A percentile compares a stretch with the other conserved stretches of the same genome.
phyloP scores from a whole-genome alignment of 441 rosid genomes.

The Adansonia grandidieri region DNA sequence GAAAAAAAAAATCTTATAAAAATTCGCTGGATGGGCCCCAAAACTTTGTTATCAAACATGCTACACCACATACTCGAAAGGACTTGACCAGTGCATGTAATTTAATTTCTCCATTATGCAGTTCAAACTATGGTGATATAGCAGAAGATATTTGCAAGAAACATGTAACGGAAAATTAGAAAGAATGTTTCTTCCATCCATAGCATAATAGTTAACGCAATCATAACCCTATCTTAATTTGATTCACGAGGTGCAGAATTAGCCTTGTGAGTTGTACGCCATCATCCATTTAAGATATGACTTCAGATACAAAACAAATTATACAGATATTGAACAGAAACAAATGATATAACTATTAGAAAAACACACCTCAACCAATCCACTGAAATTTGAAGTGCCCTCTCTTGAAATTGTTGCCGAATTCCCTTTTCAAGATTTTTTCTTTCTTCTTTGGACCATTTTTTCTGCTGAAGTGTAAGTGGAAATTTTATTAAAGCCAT shows the following conservation, averaged over 20 bases:
- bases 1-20: background rate
- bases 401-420: constrained; percentile 77
- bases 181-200: constrained; percentile 7
- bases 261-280: background rate
- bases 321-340: background rate
- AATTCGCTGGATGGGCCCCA: background rate
- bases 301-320: constrained; percentile 5
- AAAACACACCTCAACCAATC: constrained; percentile 55
- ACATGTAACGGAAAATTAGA: background rate
- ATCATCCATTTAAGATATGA: constrained; percentile 4
- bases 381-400: constrained; percentile 56
- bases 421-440: constrained; percentile 79
- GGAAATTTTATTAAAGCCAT: constrained; percentile 61
- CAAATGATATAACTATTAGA: background rate
- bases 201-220: background rate
- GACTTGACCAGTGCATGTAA: background rate
- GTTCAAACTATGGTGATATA: background rate
- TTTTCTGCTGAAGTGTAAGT: constrained; percentile 49
- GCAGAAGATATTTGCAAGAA: constrained; percentile 3
- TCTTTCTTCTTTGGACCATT: constrained; percentile 72
- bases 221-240: constrained; percentile 11
- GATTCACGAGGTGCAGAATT: constrained; percentile 15
- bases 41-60: constrained; percentile 5
- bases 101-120: background rate
- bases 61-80: constrained; percentile 4